Conservation (phyloP, 352 stramenopile species). For the Globisporangium rhizosaccharum region DNA sequence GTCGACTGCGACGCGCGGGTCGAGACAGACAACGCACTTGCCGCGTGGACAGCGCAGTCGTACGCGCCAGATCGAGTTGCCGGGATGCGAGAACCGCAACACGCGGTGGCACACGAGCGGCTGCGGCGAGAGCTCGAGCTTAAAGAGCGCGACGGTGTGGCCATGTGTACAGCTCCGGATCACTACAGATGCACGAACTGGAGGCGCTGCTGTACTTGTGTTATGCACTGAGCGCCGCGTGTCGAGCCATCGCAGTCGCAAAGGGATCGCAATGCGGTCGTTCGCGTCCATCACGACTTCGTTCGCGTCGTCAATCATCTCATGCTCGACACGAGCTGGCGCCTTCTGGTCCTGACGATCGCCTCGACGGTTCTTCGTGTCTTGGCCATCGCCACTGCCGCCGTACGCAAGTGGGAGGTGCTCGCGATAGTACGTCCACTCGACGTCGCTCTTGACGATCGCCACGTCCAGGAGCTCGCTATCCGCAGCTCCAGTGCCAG, state of each 20-base stretch:
- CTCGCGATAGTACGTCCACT: slow-evolving; percentile 82
- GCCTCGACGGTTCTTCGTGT: background rate
- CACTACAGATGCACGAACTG: slow-evolving; percentile 57
- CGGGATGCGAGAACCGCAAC: slow-evolving; percentile 57
- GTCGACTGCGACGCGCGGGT: slow-evolving; percentile 62
- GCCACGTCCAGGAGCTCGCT: slow-evolving; percentile 46
- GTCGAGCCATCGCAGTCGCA: slow-evolving; percentile 84
- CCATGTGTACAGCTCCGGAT: slow-evolving; percentile 85
- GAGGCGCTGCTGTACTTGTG: background rate
- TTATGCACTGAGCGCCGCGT: slow-evolving; percentile 1
- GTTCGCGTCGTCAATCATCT: slow-evolving; percentile 91
- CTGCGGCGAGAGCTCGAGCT: slow-evolving; percentile 72
- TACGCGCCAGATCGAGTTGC: slow-evolving; percentile 56
- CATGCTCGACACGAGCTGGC: slow-evolving; percentile 61
- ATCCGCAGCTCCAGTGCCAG: background rate
- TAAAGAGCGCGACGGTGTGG: slow-evolving; percentile 86
- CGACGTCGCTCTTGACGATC: slow-evolving; percentile 71
- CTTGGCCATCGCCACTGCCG: slow-evolving; percentile 12
- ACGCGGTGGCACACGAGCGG: slow-evolving; percentile 85
- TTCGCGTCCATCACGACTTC: slow-evolving; percentile 83
- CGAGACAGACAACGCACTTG: slow-evolving; percentile 67
- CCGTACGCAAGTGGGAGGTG: slow-evolving; percentile 55
- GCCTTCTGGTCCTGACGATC: background rate
- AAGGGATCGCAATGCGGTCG: slow-evolving; percentile 82
- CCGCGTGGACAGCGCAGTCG: slow-evolving; percentile 33